Evolutionary conservation across 2,329 filamentous ascomycete genomes (phyloP), one percentile per base, ranked within the genome.

Genomic region (Neobulgaria alba): DNA sequence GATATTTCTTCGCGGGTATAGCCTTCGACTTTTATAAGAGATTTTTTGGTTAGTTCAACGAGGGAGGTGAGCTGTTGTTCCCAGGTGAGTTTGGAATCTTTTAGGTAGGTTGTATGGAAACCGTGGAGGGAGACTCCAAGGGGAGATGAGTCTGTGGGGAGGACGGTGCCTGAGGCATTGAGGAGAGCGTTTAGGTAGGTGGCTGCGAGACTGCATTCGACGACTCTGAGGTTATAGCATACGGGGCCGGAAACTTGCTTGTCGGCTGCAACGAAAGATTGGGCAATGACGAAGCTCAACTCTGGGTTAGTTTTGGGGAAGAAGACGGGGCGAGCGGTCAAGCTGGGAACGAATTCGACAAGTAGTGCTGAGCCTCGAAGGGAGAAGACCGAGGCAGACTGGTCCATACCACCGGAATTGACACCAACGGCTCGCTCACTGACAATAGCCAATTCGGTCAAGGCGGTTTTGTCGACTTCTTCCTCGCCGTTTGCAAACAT

Each of bases 401-500:
- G 92, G 59, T 98, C 92, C 92, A 98, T 96, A 41, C 89, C 92
- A 62, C 92, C 92, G 4, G 88, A 93, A 66, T 96, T 96, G 54
- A 98, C 92, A 38, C 92, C 92, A 3, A 96, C 92, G 12, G 85
- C 82, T 42, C 92, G 79, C 67, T 98, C 92, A 33, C 88, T 94
- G 29, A 95, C 86, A 52, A 98, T 90, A 16, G 92, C 89, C 38
- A 96, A 72, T 65, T 96, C 89, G 1, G 90, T 85, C 32, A 98
- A 68, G 61, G 92, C 84, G 51, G 83, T 92, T 73, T 96, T 96
- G 63, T 94, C 82, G 18, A 98, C 79, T 14, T 75, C 64, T 17
- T 72, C 66, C 59, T 86, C 78, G 23, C 85, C 84, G 61, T 95
- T 93, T 38, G 89, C 89, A 46, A 79, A 75, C 72, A 96, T 77